Base-by-base conservation (phyloP, 139 green algal species). In the Diplosphaera chodatii region DNA sequence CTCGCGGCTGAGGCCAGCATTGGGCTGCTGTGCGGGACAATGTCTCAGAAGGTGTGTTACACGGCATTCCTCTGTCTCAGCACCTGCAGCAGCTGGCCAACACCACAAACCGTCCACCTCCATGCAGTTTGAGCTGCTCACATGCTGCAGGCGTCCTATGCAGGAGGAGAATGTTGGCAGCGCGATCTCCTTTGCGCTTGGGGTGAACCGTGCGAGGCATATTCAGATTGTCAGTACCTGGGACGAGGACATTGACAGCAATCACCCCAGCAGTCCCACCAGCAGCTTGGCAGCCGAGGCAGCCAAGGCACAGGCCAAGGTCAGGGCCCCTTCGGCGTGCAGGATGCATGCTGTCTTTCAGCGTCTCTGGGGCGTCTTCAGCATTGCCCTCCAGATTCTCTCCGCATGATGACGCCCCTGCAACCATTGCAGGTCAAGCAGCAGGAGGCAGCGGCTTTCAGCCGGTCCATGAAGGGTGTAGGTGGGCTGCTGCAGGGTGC, bases 1-100 rank as follows among this genome's bases (percentile, higher is more conserved):
- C 41, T 82, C 5, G 75, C 67, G 1, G 76, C 82, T 27, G 78
- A 70, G 21, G 67, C 65, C 0, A 20, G 31, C 4, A 32, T 79
- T n/a, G 78, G 69, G 15, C 28, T 85, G 10, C 27, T 86, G 3
- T 34, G 22, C 4, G 32, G 66, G 3, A 62, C 33, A 13, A 8
- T 30, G 34, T 62, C 34, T 3, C 30, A 15, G 1, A 8, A 33
- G 66, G 48, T n/a, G n/a, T n/a, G n/a, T n/a, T n/a, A n/a, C n/a
- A n/a, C n/a, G n/a, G n/a, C n/a, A n/a, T n/a, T n/a, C n/a, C n/a
- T n/a, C n/a, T n/a, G n/a, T n/a, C n/a, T n/a, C n/a, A n/a, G n/a
- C n/a, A n/a, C n/a, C n/a, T n/a, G n/a, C n/a, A n/a, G n/a, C n/a
- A n/a, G n/a, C n/a, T n/a, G n/a, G n/a, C n/a, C n/a, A n/a, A n/a